A percentile compares a stretch with the other conserved stretches of the same genome.
phyloP scores from a whole-genome alignment of 2,329 filamentous ascomycete species.

The Fusarium annulatum region DNA sequence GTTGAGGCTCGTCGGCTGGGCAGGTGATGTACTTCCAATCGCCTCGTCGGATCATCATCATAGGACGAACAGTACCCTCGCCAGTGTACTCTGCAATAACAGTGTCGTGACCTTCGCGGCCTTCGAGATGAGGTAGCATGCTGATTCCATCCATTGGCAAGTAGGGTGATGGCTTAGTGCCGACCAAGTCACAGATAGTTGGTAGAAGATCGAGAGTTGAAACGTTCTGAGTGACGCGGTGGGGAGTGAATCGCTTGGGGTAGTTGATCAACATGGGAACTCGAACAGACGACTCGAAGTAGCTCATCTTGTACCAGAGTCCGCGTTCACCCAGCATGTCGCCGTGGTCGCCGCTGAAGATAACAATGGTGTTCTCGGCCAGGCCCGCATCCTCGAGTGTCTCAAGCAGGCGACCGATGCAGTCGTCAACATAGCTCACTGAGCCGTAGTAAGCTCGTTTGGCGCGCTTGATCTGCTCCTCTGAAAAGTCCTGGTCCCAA shows the following conservation, averaged over 20 bases:
- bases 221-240: constrained; percentile 83
- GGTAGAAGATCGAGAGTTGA: constrained; percentile 92
- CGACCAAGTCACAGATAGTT: constrained; percentile 85
- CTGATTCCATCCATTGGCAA: constrained; percentile 90
- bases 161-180: constrained; percentile 72
- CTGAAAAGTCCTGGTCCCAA: constrained; percentile 83
- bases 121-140: constrained; percentile 80
- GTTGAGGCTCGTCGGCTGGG: constrained; percentile 82
- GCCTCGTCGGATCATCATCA: constrained; percentile 94
- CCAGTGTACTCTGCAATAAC: constrained; percentile 97
- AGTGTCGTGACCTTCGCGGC: constrained; percentile 76
- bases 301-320: constrained; percentile 98
- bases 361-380: constrained; percentile 86
- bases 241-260: constrained; percentile 78
- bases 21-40: constrained; percentile 93
- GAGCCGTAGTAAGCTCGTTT: constrained; percentile 92
- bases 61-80: constrained; percentile 87
- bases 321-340: constrained; percentile 96
- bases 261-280: constrained; percentile 89
- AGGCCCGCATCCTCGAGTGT: constrained; percentile 83
- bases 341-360: constrained; percentile 94
- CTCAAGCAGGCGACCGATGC: constrained; percentile 83
- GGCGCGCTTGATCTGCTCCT: constrained; percentile 87
- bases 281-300: constrained; percentile 90
- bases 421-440: constrained; percentile 93